Conservation (phyloP, 2,329 filamentous ascomycete genomes). For the Camptophora hylomeconis region DNA sequence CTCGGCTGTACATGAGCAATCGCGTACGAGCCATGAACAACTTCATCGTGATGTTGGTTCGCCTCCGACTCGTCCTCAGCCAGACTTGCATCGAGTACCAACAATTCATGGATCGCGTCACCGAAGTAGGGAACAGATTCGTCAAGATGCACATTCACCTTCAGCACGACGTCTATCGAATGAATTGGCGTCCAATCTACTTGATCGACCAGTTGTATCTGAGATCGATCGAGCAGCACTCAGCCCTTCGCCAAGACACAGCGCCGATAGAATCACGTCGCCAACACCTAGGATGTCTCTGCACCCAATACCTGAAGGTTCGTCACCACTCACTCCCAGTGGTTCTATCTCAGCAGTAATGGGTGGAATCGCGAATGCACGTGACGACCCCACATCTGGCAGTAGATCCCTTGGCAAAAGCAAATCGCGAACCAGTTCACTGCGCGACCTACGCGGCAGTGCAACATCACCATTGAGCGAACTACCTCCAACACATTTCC, state of each 20-base stretch:
- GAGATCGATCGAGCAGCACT: slow-evolving; percentile 24
- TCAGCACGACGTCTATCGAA: slow-evolving; percentile 4
- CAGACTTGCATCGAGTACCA: too few relatives aligned
- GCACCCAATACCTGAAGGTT: slow-evolving; percentile 37
- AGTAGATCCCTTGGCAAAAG: slow-evolving; percentile 19
- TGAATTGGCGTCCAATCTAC: slow-evolving; percentile 11
- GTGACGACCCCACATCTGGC: slow-evolving; percentile 8
- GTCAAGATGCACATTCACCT: slow-evolving; percentile 1
- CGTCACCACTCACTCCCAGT: too few relatives aligned
- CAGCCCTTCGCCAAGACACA: slow-evolving; percentile 18
- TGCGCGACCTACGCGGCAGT: slow-evolving; percentile 24
- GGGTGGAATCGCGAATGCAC: slow-evolving; percentile 16
- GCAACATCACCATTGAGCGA: slow-evolving; percentile 13
- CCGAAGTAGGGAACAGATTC: slow-evolving; percentile 15
- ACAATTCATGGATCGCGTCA: slow-evolving; percentile 27
- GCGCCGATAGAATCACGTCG: slow-evolving; percentile 15
- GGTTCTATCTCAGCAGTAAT: not conserved
- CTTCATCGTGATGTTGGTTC: too few relatives aligned
- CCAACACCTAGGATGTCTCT: slow-evolving; percentile 32
- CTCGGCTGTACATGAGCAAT: too few relatives aligned
- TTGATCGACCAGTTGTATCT: slow-evolving; percentile 8
- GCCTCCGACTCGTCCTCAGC: too few relatives aligned
- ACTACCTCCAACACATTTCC: slow-evolving; percentile 21
- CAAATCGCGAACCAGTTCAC: slow-evolving; percentile 30
- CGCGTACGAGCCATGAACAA: too few relatives aligned